Base-by-base conservation (phyloP, 78 protist species). In the Dictyostelium capitatum region DNA sequence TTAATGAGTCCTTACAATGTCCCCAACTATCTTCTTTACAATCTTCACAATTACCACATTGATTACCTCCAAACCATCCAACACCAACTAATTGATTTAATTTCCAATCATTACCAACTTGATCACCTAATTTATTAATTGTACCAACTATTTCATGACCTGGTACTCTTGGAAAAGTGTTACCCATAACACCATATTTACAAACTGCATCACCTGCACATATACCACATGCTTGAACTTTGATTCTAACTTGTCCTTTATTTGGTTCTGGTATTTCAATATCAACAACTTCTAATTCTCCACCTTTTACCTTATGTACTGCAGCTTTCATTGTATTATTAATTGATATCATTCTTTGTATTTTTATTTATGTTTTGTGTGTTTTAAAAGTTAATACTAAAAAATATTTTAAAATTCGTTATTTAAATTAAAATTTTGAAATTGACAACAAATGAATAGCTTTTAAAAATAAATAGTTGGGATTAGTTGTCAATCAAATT, bases 121-220 rank as follows among this genome's bases (percentile, higher is more conserved):
- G 87, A 37, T 80, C 59, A n/a, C 97, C 97, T 20, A 90, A 14
- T 70, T 89, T 23, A 12, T 59, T 82, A 6, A 91, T 78, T 10
- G 56, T 19, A 41, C 97, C 97, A 2, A 56, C 46, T 9, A 73
- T 89, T 32, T 95, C 97, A 54, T 95, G 97, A 5, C 75, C 75
- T 4, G 75, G 11, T 3, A 67, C 48, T 6, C 43, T 7, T 67
- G 75, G 75, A 32, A 14, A 51, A 12, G 56, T 51, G 56, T 51
- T 37, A 96, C 89, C n/a, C 4, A 6, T 5, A 8, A 5, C 25
- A 77, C 82, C 81, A 73, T 15, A 12, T 19, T 47, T 74, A 41
- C 53, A 95, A 3, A 20, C 5, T 0, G 19, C n/a, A 9, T 37
- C 79, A 73, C 51, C 25, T n/a, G n/a, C 15, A 23, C 79, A 73